Evolutionary conservation across 768 basidiomycete species (phyloP).

Genomic region (Nidularia sp.): DNA sequence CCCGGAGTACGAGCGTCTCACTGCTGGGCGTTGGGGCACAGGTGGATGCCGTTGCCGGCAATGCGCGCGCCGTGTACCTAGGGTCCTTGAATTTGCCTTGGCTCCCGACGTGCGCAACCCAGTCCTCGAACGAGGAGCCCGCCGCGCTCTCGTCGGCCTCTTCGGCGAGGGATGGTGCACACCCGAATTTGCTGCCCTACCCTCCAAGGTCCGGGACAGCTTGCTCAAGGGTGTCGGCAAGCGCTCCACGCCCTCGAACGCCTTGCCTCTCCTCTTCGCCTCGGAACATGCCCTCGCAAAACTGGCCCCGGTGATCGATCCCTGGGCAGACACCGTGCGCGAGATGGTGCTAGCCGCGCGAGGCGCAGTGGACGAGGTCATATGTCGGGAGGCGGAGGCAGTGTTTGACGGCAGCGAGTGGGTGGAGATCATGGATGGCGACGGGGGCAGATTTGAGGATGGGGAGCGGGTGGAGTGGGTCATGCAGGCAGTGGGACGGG

Average conservation of each 20-base stretch:
- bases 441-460: conserved; percentile 75
- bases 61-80: conserved; percentile 74
- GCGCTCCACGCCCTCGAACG: conserved; percentile 61
- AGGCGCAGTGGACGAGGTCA: conserved; percentile 55
- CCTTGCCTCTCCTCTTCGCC: conserved; percentile 66
- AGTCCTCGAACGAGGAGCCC: conserved; percentile 65
- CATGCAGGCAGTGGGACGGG: conserved; percentile 60
- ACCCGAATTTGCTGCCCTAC: conserved; percentile 70
- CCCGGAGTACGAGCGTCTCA: conserved; percentile 71
- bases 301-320: conserved; percentile 53
- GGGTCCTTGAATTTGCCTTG: conserved; percentile 80
- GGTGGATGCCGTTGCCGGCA: conserved; percentile 83
- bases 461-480: conserved; percentile 74
- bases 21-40: conserved; percentile 74
- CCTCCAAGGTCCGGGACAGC: conserved; percentile 58
- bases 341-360: conserved; percentile 68
- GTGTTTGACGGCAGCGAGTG: conserved; percentile 72
- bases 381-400: conserved; percentile 54
- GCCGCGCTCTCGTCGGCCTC: conserved; percentile 73
- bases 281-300: conserved; percentile 58
- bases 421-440: conserved; percentile 67
- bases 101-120: conserved; percentile 74
- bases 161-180: conserved; percentile 91
- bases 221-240: conserved; percentile 74
- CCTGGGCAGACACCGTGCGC: conserved; percentile 64